Conservation (phyloP, 345 rosid genomes). For the Citrus sp. region DNA sequence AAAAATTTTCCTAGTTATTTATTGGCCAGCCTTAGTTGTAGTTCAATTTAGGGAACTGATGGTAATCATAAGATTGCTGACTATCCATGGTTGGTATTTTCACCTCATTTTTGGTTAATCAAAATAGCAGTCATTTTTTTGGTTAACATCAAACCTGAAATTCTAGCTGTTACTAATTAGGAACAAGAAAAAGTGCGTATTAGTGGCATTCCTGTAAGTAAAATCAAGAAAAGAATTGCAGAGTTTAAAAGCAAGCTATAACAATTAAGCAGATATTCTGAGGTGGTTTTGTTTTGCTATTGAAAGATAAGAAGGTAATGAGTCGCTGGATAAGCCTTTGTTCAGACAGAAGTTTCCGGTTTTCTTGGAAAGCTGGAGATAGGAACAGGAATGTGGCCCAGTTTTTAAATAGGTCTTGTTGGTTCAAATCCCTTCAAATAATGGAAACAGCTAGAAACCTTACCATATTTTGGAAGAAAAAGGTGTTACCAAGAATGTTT, state of each 20-base stretch:
- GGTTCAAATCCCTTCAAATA: too few species aligned
- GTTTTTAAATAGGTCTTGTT: neutral
- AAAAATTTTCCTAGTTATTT: neutral
- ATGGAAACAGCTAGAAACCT: neutral
- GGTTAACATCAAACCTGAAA: neutral
- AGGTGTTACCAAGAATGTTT: neutral
- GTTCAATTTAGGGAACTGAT: conserved; percentile 2
- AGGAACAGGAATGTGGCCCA: neutral
- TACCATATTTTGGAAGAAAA: neutral
- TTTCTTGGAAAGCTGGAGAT: neutral
- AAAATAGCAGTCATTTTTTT: neutral
- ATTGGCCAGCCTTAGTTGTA: neutral
- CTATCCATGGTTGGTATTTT: neutral
- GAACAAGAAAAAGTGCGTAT: neutral
- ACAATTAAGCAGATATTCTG: neutral
- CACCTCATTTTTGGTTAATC: neutral
- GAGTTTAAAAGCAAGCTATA: neutral
- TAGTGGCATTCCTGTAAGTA: neutral
- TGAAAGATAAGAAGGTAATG: neutral
- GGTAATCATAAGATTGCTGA: neutral
- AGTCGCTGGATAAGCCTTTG: neutral
- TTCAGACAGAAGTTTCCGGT: neutral
- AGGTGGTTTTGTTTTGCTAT: neutral
- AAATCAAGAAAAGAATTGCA: neutral
- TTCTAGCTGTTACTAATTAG: neutral